phyloP scores from a whole-genome alignment of 345 rosid species.

The Eutrema yunnanense region DNA sequence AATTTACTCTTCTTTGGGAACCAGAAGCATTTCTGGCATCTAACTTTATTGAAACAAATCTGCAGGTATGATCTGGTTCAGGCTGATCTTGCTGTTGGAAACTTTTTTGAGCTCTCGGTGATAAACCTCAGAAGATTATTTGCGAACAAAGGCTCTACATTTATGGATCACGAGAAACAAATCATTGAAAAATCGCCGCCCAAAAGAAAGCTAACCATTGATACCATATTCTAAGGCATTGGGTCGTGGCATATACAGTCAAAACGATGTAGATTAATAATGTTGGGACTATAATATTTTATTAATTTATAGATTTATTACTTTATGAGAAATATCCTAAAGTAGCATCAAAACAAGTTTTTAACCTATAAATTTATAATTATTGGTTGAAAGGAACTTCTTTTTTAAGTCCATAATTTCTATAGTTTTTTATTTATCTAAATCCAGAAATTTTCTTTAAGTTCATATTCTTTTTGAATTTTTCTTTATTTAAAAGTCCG shows the following conservation, averaged over 20 bases:
- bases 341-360: too few relatives aligned
- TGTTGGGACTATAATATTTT: too few relatives aligned
- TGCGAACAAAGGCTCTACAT: conserved; percentile 80
- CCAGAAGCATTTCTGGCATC: not conserved
- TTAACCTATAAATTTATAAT: too few relatives aligned
- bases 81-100: conserved; percentile 83
- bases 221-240: conserved; percentile 61
- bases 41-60: conserved; percentile 6
- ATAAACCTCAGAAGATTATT: conserved; percentile 84
- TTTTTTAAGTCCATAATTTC: too few relatives aligned
- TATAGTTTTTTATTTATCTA: too few relatives aligned
- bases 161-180: conserved; percentile 91
- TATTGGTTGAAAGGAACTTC: too few relatives aligned
- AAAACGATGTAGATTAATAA: too few relatives aligned
- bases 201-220: conserved; percentile 74
- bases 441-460: too few relatives aligned
- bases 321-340: too few relatives aligned
- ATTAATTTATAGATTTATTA: too few relatives aligned
- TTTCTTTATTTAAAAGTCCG: too few relatives aligned
- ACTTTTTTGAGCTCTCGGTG: conserved; percentile 82
- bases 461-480: too few relatives aligned
- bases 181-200: conserved; percentile 64
- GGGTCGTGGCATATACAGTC: not conserved
- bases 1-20: not conserved
- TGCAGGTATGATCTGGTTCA: conserved; percentile 90